Percentiles rank a stretch among this genome's conserved stretches.
Evolutionary conservation across 2,329 filamentous ascomycete species (phyloP).

Genomic region (Ophiocordyceps camponoti-saundersi): DNA sequence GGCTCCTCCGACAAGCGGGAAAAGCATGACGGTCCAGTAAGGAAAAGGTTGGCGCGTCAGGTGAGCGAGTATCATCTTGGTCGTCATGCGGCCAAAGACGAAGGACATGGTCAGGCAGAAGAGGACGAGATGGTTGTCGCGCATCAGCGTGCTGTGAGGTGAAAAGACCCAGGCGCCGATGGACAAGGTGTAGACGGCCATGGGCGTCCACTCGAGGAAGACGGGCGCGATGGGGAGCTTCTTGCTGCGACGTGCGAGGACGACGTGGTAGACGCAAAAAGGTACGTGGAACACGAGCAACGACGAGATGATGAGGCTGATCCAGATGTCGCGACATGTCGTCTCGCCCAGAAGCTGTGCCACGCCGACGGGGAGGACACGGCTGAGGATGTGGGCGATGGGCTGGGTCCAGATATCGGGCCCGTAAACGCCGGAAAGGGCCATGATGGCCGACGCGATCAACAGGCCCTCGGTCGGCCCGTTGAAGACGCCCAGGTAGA

Average conservation of each 20-base stretch:
- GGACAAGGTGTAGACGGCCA: slow-evolving; percentile 61
- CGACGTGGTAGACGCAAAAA: slow-evolving; percentile 77
- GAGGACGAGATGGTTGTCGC: slow-evolving; percentile 74
- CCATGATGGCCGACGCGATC: slow-evolving; percentile 75
- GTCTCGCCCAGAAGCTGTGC: slow-evolving; percentile 47
- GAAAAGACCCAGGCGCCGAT: slow-evolving; percentile 79
- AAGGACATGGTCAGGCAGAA: slow-evolving; percentile 93
- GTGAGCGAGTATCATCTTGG: slow-evolving; percentile 96
- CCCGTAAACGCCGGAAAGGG: slow-evolving; percentile 72
- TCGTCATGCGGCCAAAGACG: slow-evolving; percentile 95
- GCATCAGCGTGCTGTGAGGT: slow-evolving; percentile 65
- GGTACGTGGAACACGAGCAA: slow-evolving; percentile 65
- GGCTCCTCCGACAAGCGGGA: slow-evolving; percentile 73
- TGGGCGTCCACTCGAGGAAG: slow-evolving; percentile 87
- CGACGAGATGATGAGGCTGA: slow-evolving; percentile 48
- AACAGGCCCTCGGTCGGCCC: slow-evolving; percentile 91
- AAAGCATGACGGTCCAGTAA: slow-evolving; percentile 86
- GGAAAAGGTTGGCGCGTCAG: slow-evolving; percentile 87
- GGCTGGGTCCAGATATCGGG: slow-evolving; percentile 73
- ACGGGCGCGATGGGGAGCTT: slow-evolving; percentile 63
- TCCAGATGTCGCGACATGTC: slow-evolving; percentile 79
- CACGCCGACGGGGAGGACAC: slow-evolving; percentile 26
- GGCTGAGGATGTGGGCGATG: slow-evolving; percentile 51
- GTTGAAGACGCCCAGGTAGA: slow-evolving; percentile 94
- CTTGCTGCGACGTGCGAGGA: slow-evolving; percentile 53